Evolutionary conservation across 495 filamentous ascomycete species (phyloP).

Genomic region (Jackrogersella multiformis): DNA sequence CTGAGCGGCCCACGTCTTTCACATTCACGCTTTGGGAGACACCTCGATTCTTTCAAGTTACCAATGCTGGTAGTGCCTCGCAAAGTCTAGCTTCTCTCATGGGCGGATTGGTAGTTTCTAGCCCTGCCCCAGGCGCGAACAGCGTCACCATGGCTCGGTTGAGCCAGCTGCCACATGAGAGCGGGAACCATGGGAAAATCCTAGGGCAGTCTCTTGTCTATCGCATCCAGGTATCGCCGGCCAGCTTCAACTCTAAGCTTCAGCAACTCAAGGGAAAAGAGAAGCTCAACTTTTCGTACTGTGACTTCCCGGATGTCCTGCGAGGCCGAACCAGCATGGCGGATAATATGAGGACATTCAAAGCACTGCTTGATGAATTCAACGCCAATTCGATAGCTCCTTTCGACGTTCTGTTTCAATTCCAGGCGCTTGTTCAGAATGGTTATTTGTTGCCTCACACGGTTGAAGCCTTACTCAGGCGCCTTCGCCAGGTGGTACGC

Average conservation of each 20-base stretch:
- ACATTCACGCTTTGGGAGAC: conserved; percentile 42
- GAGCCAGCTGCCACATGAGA: conserved; percentile 27
- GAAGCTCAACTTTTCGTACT: conserved; percentile 37
- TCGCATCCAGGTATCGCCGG: conserved; percentile 30
- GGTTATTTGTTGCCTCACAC: conserved; percentile 58
- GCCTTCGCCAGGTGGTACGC: conserved; percentile 9
- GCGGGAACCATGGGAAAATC: conserved; percentile 31
- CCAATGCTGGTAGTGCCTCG: background rate
- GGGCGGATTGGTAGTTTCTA: background rate
- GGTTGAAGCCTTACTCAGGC: conserved; percentile 51
- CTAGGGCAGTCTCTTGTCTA: conserved; percentile 46
- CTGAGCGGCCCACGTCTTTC: conserved; percentile 25
- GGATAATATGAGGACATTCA: conserved; percentile 30
- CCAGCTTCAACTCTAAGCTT: conserved; percentile 28
- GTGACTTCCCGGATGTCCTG: conserved; percentile 22
- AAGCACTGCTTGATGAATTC: conserved; percentile 23
- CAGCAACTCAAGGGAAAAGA: conserved; percentile 39
- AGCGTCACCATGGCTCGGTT: conserved; percentile 24
- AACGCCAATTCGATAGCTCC: conserved; percentile 29
- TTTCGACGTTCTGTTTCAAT: conserved; percentile 56
- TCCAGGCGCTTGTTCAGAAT: conserved; percentile 64
- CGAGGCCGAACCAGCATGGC: conserved; percentile 29
- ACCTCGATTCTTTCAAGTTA: conserved; percentile 31
- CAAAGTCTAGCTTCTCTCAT: conserved; percentile 12
- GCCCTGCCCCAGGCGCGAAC: background rate